phyloP scores from a whole-genome alignment of 768 basidiomycete genomes.

The Rhodotorula diobovata region DNA sequence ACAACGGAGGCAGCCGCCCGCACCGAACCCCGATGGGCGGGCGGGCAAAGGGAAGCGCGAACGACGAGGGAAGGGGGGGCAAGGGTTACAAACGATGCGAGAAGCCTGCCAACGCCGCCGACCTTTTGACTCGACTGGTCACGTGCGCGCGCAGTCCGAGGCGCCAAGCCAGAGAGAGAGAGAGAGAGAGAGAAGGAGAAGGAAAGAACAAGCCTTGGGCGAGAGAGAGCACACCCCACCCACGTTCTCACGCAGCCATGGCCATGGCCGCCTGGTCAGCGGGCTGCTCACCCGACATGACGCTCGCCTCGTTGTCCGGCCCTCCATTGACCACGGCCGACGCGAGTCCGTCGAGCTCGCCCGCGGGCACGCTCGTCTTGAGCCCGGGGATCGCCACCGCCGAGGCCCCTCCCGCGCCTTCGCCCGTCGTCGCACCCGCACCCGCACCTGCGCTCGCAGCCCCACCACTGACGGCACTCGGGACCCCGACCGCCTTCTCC shows the following conservation, averaged over 20 bases:
- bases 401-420: not conserved
- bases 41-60: no score
- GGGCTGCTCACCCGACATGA: constrained; percentile 32
- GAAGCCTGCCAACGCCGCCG: no score
- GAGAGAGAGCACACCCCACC: no score
- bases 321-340: constrained; percentile 28
- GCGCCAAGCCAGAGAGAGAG: not conserved
- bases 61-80: no score
- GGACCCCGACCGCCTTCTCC: not conserved
- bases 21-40: no score
- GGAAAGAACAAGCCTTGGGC: not conserved
- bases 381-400: constrained; percentile 17
- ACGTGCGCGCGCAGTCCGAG: not conserved
- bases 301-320: constrained; percentile 18
- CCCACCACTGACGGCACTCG: not conserved
- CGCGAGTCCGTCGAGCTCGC: constrained; percentile 20
- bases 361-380: constrained; percentile 15
- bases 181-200: not conserved
- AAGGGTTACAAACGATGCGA: no score
- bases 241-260: not conserved
- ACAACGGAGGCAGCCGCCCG: no score
- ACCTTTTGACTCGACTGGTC: no score
- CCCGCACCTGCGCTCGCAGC: no score
- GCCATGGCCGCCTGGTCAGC: not conserved
- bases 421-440: no score